Conservation (phyloP, 768 basidiomycete genomes). For the Boletus rubropictus region DNA sequence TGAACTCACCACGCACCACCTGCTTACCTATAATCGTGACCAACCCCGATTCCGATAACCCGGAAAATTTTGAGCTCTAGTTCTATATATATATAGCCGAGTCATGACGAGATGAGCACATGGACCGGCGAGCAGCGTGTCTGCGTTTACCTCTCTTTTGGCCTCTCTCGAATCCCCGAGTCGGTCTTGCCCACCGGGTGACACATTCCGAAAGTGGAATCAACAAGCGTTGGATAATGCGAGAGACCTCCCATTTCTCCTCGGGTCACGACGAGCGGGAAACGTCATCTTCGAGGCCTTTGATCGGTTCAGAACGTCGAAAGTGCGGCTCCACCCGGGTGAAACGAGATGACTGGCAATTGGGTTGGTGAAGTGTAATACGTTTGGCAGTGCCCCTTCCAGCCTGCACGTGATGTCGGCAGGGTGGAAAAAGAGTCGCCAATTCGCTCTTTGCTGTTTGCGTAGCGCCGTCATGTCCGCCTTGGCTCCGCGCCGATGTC, state of each 20-base stretch:
- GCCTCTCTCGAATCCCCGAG: too few relatives aligned
- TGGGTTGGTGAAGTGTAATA: too few relatives aligned
- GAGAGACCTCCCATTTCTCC: too few relatives aligned
- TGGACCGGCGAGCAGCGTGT: background rate
- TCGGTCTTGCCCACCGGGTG: too few relatives aligned
- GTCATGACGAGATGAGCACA: background rate
- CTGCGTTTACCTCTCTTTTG: too few relatives aligned
- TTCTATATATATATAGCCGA: background rate
- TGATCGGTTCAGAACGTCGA: background rate
- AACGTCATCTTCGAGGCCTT: background rate
- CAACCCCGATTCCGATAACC: background rate
- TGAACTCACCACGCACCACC: background rate
- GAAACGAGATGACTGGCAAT: too few relatives aligned
- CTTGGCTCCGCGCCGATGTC: background rate
- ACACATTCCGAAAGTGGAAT: too few relatives aligned
- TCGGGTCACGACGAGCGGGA: background rate
- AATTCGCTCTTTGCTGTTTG: background rate
- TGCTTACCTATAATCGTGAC: background rate
- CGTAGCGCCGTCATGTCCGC: background rate
- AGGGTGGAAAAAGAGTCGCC: background rate
- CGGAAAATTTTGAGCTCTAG: background rate
- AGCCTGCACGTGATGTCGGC: background rate
- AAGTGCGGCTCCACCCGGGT: background rate
- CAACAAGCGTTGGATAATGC: too few relatives aligned
- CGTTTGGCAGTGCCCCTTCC: background rate